phyloP scores from a whole-genome alignment of 2,329 filamentous ascomycete species.

The Beauveria sp. region DNA sequence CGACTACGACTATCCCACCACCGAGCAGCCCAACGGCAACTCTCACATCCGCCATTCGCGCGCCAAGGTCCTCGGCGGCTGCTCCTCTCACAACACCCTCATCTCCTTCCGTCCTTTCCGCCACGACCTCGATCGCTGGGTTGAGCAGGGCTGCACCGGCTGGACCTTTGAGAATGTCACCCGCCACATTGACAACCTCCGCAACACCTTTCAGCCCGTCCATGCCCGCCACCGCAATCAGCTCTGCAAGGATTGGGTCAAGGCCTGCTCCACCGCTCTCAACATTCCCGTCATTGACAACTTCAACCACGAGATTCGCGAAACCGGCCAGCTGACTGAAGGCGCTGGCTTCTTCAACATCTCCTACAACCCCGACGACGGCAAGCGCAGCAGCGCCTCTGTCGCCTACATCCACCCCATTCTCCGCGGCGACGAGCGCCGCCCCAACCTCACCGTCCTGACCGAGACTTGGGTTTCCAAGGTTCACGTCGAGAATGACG shows the following conservation, averaged over 20 bases:
- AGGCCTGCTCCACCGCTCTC: conserved; percentile 70
- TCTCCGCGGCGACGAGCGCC: conserved; percentile 71
- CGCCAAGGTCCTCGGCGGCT: conserved; percentile 86
- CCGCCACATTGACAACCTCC: conserved; percentile 72
- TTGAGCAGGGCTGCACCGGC: conserved; percentile 70
- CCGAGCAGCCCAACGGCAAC: conserved; percentile 86
- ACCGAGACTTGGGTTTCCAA: conserved; percentile 85
- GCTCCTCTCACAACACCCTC: conserved; percentile 88
- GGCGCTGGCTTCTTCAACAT: conserved; percentile 88
- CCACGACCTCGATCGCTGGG: conserved; percentile 82
- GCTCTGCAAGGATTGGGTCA: conserved; percentile 84
- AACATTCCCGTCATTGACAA: conserved; percentile 74
- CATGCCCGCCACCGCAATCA: conserved; percentile 82
- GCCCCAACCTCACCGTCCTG: conserved; percentile 76
- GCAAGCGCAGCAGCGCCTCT: conserved; percentile 74
- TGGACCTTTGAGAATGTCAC: conserved; percentile 85
- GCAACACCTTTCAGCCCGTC: conserved; percentile 85
- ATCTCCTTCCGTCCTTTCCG: conserved; percentile 90
- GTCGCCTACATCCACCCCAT: conserved; percentile 93
- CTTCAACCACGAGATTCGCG: conserved; percentile 78
- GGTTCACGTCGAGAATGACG: conserved; percentile 62
- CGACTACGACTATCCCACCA: conserved; percentile 86
- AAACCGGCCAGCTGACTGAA: conserved; percentile 62
- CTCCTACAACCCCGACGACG: conserved; percentile 84
- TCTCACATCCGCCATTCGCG: conserved; percentile 87